Evolutionary conservation across 1,284 basidiomycete species (phyloP).

Genomic region (Cerioporus squamosus): DNA sequence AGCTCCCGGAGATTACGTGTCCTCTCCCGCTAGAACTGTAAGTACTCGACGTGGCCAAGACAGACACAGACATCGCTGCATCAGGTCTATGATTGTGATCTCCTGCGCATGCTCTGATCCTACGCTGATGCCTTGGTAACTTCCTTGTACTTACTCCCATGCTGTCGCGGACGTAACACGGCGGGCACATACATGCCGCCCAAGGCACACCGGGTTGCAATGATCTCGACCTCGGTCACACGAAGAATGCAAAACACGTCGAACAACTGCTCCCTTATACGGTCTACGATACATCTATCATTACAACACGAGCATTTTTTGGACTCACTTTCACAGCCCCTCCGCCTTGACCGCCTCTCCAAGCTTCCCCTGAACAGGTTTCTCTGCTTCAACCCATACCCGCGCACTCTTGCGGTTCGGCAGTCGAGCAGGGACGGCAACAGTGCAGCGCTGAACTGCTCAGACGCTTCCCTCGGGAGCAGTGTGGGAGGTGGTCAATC

Average conservation of each 20-base stretch:
- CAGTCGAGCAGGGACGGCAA: constrained; percentile 87
- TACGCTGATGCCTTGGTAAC: constrained; percentile 3
- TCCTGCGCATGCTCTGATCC: constrained; percentile 17
- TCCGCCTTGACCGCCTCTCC: constrained; percentile 59
- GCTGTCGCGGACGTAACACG: constrained; percentile 14
- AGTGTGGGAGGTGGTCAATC: constrained; percentile 98
- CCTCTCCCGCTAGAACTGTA: no score
- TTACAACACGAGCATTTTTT: no score
- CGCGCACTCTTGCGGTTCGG: constrained; percentile 68
- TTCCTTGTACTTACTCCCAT: constrained; percentile 4
- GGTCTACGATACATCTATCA: no score
- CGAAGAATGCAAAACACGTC: no score
- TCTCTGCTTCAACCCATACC: constrained; percentile 93
- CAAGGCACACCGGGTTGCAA: not conserved
- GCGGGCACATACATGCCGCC: no score
- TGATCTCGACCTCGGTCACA: not conserved
- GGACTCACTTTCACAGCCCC: constrained; percentile 24
- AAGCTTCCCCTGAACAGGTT: constrained; percentile 82
- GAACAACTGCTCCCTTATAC: no score
- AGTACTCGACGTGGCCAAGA: no score
- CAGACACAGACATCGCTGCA: not conserved
- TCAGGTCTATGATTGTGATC: not conserved
- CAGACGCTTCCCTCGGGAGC: constrained; percentile 94
- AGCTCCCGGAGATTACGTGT: not conserved
- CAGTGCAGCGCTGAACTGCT: constrained; percentile 93